These are phyloP conservation scores for Sergeia podlipaevii DNA, from an alignment of 208 protist genomes.

Conservation along the genomic window DNA sequence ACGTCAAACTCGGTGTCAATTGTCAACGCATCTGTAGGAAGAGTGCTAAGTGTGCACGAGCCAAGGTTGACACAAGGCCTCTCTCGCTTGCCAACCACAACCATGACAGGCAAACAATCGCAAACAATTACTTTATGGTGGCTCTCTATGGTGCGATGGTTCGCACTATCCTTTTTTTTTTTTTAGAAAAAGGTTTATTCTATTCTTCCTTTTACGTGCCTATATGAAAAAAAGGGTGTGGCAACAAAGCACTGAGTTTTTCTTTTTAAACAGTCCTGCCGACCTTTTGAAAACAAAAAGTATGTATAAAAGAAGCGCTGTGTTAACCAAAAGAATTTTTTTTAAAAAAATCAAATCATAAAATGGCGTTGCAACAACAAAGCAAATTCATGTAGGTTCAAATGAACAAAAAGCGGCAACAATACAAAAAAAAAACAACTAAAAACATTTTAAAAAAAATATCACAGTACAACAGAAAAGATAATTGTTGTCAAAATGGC, in stretches of 20 bases:
- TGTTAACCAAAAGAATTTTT: not conserved
- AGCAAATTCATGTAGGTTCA: too few species aligned
- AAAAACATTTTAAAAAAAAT: constrained; percentile 1
- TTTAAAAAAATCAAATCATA: not conserved
- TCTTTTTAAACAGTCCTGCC: not conserved
- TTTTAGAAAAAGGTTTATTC: constrained; percentile 2
- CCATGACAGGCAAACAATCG: not conserved
- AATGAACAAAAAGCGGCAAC: too few species aligned
- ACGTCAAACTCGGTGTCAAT: constrained; percentile 68
- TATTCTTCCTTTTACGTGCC: too few species aligned
- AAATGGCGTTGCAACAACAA: not conserved
- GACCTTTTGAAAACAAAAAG: constrained; percentile 5
- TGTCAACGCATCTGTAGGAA: constrained; percentile 60
- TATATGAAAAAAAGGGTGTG: constrained; percentile 17
- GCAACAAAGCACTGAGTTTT: not conserved
- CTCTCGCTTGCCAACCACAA: too few species aligned
- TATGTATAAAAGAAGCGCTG: constrained; percentile 2
- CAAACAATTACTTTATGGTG: not conserved
- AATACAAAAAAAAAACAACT: constrained; percentile 4
- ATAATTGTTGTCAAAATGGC: too few species aligned
- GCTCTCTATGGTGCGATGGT: not conserved
- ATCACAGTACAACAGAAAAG: not conserved
- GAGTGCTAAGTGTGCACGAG: constrained; percentile 34
- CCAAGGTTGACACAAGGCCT: constrained; percentile 40
- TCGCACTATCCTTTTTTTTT: not conserved